A percentile compares a stretch with the other conserved stretches of the same genome.
Evolutionary conservation across 2,329 filamentous ascomycete species (phyloP).

Genomic region (Phialocephala sp.): DNA sequence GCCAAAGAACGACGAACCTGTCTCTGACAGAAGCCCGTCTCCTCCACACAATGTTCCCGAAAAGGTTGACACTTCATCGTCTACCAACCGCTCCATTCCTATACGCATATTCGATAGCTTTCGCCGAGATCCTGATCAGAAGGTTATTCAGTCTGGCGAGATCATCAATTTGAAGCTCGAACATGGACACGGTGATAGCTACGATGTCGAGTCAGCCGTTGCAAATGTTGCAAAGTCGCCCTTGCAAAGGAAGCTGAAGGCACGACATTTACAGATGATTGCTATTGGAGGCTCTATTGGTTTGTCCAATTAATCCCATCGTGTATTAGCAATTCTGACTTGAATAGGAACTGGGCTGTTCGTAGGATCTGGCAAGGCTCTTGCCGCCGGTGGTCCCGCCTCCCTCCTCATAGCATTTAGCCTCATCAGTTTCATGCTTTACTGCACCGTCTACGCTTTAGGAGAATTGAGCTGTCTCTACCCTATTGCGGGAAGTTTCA

Average conservation of each 20-base stretch:
- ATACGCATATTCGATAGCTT: conserved; percentile 20
- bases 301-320: neutral
- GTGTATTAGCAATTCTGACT: neutral
- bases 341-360: conserved; percentile 78
- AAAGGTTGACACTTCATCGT: neutral
- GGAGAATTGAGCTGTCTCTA: conserved; percentile 88
- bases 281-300: conserved; percentile 18
- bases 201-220: conserved; percentile 22
- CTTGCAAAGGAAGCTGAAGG: conserved; percentile 15
- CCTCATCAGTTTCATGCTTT: conserved; percentile 84
- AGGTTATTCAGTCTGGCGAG: conserved; percentile 16
- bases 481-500: conserved; percentile 87
- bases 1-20: neutral
- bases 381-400: conserved; percentile 76
- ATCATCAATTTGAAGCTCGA: conserved; percentile 20
- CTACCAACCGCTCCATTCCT: conserved; percentile 7
- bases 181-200: conserved; percentile 15
- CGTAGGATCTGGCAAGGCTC: conserved; percentile 75
- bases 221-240: conserved; percentile 15
- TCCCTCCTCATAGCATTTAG: conserved; percentile 77
- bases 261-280: conserved; percentile 18
- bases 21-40: neutral
- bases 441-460: conserved; percentile 75
- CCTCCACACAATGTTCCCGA: neutral
- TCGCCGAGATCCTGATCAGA: conserved; percentile 21